Base-by-base conservation (phyloP, 1,284 basidiomycete species). In the Rhizoctonia solani region DNA sequence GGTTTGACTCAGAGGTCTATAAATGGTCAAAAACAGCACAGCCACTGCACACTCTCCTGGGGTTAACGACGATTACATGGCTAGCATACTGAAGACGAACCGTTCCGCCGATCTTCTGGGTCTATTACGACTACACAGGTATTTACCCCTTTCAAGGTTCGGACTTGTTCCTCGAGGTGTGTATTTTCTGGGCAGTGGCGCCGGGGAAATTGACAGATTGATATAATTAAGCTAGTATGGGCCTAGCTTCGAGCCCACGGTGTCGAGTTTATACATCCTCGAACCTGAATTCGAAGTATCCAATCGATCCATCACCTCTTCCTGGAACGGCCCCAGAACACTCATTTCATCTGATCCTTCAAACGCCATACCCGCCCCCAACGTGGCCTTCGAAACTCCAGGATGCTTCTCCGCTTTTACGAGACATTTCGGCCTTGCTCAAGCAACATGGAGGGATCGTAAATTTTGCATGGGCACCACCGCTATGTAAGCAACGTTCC, bases 371-470 rank as follows among this genome's bases (percentile, higher is more conserved):
- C n/a, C 69, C 66, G 49, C 69, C 69, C 25, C 46, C n/a, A 13
- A 54, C 66, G 23, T 69, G 69, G 69, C 69, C 69, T 32, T 16
- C 69, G 19, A 56, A 54, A 23, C 53, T 69, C 4, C 66, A 69
- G 37, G 27, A 53, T 13, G 55, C 66, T 8, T 69, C 69, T 13
- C 66, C 69, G 29, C 58, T 69, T 25, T 34, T 69, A 23, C 49
- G 56, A 21, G 66, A 63, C 8, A 34, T 69, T 19, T 63, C 61
- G 29, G 23, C 56, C 27, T 21, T 68, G 52, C 37, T 69, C 41
- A 68, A 61, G 25, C 50, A 30, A 30, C 44, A 55, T 29, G 63
- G 63, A 27, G 69, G 69, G 1, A 29, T 67, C 6, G 69, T 63
- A 3, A 67, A 61, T 30, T 67, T 69, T 41, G 69, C 69, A 2